Base-by-base conservation (phyloP, 75 land plant species). In the Pinus tabuliformis region DNA sequence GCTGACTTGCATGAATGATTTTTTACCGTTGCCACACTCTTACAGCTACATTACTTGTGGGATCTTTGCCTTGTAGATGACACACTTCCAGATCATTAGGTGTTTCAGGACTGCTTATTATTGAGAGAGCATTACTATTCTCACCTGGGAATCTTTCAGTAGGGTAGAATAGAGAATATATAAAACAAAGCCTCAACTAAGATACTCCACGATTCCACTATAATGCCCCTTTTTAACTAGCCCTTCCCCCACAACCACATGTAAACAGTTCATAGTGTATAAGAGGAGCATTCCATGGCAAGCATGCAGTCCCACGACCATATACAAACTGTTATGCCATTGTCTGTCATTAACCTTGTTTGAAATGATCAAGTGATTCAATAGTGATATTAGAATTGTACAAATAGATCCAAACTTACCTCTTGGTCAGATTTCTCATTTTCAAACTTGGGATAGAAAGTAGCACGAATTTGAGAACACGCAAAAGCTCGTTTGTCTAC, bases 381-480 rank as follows among this genome's bases (percentile, higher is more conserved):
- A 62, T 12, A 62, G 28, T 28, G 64, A 28, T n/a, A 13, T 13
- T 26, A 62, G 39, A 63, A 63, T 28, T 16, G 16, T 30, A 63
- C 17, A 63, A 15, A 68, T 36, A 64, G 5, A 20, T 42, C 21
- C 52, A 42, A 76, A 76, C 24, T 56, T 82, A 96, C 99, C 99
- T 96, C 99, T 72, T 94, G 99, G 79, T 96, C 99, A 64, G 95
- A 91, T 79, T 96, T 96, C 83, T 96, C 99, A 76, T 96, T 96
- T 77, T 96, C 99, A 83, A 96, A 96, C 70, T 96, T 96, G 1
- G 99, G 99, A 84, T 96, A 96, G 65, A 96, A 96, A 2, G 99
- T 94, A 30, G 99, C 99, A 76, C 91, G 79, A 57, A 94, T 81
- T 79, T 90, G 89, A 14, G 98, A 89, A 21, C 56, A 78, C 64